Conservation (phyloP, 225 moss, liverwort and hornwort genomes). For the Pseudoscleropodium purum region DNA sequence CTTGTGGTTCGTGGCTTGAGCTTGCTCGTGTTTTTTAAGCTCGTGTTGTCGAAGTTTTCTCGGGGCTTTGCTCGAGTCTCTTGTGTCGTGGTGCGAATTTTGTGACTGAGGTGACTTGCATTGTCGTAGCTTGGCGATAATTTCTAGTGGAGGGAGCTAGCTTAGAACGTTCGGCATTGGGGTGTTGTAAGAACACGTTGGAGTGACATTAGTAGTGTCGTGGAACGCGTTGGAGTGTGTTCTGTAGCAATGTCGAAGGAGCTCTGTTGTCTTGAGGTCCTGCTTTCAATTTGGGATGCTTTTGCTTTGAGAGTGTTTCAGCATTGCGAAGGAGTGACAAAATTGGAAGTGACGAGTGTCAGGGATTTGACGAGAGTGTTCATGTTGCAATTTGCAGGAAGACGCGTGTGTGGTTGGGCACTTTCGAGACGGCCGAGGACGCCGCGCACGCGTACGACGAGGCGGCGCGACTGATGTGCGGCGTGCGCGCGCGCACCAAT, state of each 20-base stretch:
- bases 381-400: slow-evolving; percentile 19
- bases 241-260: not conserved
- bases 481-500: slow-evolving; percentile 51
- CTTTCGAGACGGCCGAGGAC: slow-evolving; percentile 51
- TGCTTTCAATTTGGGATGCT: not conserved
- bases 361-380: not conserved
- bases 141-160: not conserved
- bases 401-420: slow-evolving; percentile 50
- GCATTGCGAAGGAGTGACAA: not conserved
- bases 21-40: not conserved
- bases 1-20: not conserved
- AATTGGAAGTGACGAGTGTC: not conserved
- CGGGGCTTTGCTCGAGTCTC: not conserved
- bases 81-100: not conserved
- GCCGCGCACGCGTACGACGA: slow-evolving; percentile 56
- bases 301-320: not conserved
- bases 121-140: not conserved
- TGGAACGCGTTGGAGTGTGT: not conserved
- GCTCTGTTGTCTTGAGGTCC: not conserved
- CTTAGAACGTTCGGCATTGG: not conserved
- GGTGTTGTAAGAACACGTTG: not conserved
- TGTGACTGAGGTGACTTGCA: not conserved
- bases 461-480: slow-evolving; percentile 54
- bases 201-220: not conserved
- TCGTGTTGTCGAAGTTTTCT: not conserved